Evolutionary conservation across 352 stramenopile species (phyloP).

Genomic region (Pythium brachiatum): DNA sequence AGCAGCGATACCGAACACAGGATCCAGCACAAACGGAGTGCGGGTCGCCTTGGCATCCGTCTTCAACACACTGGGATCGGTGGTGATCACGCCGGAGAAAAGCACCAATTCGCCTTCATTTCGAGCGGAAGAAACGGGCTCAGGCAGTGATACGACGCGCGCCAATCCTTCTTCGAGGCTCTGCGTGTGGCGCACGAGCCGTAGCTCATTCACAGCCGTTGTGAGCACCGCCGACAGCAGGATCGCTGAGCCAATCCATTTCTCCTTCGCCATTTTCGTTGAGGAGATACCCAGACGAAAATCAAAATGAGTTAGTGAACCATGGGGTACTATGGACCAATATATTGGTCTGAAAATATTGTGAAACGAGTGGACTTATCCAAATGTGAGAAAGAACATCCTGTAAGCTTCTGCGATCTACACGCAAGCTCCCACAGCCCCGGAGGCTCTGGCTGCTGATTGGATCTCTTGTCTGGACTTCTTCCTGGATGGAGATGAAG

Average conservation of each 20-base stretch:
- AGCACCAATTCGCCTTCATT: conserved; percentile 30
- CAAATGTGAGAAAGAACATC: too few relatives aligned
- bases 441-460: conserved; percentile 31
- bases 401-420: too few relatives aligned
- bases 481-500: background rate
- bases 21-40: conserved; percentile 54
- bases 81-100: conserved; percentile 41
- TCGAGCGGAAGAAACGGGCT: conserved; percentile 6
- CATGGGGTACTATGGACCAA: conserved; percentile 10
- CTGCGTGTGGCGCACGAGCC: conserved; percentile 42
- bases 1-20: conserved; percentile 54
- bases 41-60: conserved; percentile 17
- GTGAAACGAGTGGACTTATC: too few relatives aligned
- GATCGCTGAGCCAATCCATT: conserved; percentile 43
- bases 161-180: conserved; percentile 51
- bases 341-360: background rate
- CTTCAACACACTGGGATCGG: conserved; percentile 21
- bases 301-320: background rate
- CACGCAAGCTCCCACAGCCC: conserved; percentile 32
- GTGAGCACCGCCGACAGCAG: conserved; percentile 49
- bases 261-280: conserved; percentile 34
- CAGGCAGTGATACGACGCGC: conserved; percentile 24
- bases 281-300: background rate
- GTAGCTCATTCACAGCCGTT: conserved; percentile 52
- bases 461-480: conserved; percentile 42